A percentile compares a stretch with the other conserved stretches of the same genome.
Evolutionary conservation across 805 yeast genomes (phyloP).

Genomic region (Vanderwaltozyma polyspora): DNA sequence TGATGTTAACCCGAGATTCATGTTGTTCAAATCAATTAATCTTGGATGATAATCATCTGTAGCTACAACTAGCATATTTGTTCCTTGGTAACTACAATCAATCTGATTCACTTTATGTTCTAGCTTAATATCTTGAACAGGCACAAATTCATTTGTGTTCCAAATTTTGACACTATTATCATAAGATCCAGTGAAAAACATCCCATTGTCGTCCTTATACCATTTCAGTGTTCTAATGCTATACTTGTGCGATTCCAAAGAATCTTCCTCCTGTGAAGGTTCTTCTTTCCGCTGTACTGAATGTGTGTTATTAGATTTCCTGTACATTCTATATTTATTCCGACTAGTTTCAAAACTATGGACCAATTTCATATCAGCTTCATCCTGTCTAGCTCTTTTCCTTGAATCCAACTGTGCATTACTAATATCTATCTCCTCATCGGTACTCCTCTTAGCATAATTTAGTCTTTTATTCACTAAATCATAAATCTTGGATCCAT

Average conservation of each 20-base stretch:
- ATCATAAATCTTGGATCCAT: constrained; percentile 2
- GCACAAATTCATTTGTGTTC: constrained; percentile 61
- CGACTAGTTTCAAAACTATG: constrained; percentile 14
- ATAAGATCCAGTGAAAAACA: constrained; percentile 74
- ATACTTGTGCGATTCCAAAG: constrained; percentile 28
- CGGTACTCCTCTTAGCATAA: constrained; percentile 4
- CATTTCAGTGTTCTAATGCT: constrained; percentile 69
- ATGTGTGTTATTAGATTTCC: constrained; percentile 6
- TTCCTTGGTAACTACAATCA: constrained; percentile 39
- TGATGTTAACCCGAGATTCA: constrained; percentile 63
- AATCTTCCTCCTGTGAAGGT: background rate
- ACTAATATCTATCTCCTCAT: background rate
- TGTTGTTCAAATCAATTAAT: constrained; percentile 60
- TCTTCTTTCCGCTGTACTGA: background rate
- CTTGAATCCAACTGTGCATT: too few species aligned
- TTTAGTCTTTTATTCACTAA: constrained; percentile 15
- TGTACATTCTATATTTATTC: constrained; percentile 15
- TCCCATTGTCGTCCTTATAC: constrained; percentile 86
- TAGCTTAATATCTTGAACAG: constrained; percentile 56
- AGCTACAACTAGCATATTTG: constrained; percentile 54
- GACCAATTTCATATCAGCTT: constrained; percentile 5
- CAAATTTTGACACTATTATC: constrained; percentile 69
- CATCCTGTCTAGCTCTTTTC: background rate
- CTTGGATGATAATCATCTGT: constrained; percentile 59
- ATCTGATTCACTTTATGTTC: constrained; percentile 54